These are phyloP conservation scores for Colletotrichum cordylinicola DNA, from an alignment of 2,329 filamentous ascomycete species.

Conservation along the genomic window DNA sequence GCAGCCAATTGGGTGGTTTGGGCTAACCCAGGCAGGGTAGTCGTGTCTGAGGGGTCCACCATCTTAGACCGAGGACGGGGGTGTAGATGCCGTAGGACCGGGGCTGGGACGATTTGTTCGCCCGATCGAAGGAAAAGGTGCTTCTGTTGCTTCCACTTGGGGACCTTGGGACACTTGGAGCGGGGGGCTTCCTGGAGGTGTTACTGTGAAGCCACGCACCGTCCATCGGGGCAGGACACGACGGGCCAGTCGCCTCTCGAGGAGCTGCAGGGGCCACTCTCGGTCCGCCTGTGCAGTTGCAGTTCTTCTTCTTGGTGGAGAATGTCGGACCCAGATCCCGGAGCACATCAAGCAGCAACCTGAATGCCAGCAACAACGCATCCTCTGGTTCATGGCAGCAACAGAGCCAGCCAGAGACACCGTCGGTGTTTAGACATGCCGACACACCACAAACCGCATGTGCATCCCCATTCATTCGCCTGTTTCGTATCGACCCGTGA, in stretches of 20 bases:
- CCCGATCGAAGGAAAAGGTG: neutral
- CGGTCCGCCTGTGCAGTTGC: neutral
- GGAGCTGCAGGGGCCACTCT: neutral
- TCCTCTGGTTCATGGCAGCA: neutral
- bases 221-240: neutral
- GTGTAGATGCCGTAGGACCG: neutral
- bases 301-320: neutral
- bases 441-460: neutral
- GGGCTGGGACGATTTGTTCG: conserved; percentile 6
- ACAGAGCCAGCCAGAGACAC: neutral
- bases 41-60: neutral
- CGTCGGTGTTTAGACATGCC: neutral
- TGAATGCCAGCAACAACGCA: neutral
- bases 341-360: neutral
- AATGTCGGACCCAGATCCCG: neutral
- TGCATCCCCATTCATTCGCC: neutral
- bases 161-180: neutral
- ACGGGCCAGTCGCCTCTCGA: neutral
- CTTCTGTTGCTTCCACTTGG: neutral
- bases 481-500: neutral
- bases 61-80: neutral
- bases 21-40: neutral
- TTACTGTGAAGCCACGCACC: neutral
- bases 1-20: neutral
- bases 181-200: neutral